Evolutionary conservation across 331 rosid species (phyloP).

Genomic region (Erythrophleum ivorense): DNA sequence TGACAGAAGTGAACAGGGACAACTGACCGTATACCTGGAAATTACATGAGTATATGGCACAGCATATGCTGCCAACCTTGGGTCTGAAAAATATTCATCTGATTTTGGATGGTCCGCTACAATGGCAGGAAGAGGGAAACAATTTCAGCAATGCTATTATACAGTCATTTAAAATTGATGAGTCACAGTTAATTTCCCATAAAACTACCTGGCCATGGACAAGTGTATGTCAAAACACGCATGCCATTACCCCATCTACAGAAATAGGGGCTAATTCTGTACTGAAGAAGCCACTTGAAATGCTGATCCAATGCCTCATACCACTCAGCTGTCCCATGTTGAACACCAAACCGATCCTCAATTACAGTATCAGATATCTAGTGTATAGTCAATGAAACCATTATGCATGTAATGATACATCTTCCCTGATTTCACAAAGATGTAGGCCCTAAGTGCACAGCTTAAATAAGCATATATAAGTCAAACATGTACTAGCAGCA

Average conservation of each 20-base stretch:
- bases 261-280: conserved; percentile 95
- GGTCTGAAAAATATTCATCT: conserved; percentile 96
- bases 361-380: conserved; percentile 98
- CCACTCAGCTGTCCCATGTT: conserved; percentile 90
- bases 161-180: conserved; percentile 6
- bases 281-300: conserved; percentile 99
- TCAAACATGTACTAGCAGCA: conserved; percentile 5
- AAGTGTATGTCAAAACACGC: conserved; percentile 96
- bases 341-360: conserved; percentile 92
- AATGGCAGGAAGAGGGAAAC: conserved; percentile 40
- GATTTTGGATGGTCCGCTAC: conserved; percentile 96
- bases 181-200: conserved; percentile 27
- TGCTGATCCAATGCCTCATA: conserved; percentile 85
- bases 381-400: conserved; percentile 53
- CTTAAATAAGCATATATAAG: conserved; percentile 26
- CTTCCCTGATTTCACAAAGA: conserved; percentile 34
- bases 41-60: conserved; percentile 83
- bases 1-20: conserved; percentile 58
- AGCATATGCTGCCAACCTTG: conserved; percentile 93
- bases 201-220: conserved; percentile 97
- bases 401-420: conserved; percentile 24
- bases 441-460: conserved; percentile 19
- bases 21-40: conserved; percentile 79
- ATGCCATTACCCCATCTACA: conserved; percentile 98
- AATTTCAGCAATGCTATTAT: conserved; percentile 36